Conservation (phyloP, 495 filamentous ascomycete species). For the Hyaloscypha variabilis region DNA sequence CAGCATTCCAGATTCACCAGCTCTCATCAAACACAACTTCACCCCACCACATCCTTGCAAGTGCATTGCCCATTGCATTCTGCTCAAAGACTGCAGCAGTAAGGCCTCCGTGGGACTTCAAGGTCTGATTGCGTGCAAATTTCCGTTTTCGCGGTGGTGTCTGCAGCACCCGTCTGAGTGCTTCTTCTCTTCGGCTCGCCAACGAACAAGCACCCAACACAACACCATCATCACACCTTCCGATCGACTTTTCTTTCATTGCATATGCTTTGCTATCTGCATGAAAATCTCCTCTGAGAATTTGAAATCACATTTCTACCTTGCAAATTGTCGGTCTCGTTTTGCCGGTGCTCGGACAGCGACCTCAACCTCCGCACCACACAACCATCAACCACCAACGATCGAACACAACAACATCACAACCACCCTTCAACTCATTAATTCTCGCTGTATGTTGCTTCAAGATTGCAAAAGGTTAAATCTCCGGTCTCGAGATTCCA, state of each 20-base stretch:
- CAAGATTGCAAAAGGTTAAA: no score
- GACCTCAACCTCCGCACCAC: no score
- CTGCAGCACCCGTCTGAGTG: not conserved
- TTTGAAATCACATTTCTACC: no score
- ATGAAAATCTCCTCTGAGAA: no score
- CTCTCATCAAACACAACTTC: not conserved
- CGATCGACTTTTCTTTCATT: not conserved
- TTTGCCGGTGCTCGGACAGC: no score
- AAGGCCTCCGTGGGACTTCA: not conserved
- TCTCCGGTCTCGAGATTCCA: no score
- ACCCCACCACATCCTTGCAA: not conserved
- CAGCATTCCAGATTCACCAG: not conserved
- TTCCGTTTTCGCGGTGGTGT: not conserved
- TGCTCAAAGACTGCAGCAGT: not conserved
- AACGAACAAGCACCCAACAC: not conserved
- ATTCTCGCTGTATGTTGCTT: no score
- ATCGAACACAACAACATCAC: no score
- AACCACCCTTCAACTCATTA: no score
- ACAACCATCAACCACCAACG: no score
- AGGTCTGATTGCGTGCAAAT: not conserved
- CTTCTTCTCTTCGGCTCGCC: not conserved
- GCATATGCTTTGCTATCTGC: not conserved
- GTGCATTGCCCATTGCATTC: not conserved
- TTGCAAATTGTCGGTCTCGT: no score
- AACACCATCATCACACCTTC: not conserved